Percentiles rank a stretch among this genome's conserved stretches.
Conservation (phyloP, 345 rosid genomes). For the Eucalyptus decipiens region DNA sequence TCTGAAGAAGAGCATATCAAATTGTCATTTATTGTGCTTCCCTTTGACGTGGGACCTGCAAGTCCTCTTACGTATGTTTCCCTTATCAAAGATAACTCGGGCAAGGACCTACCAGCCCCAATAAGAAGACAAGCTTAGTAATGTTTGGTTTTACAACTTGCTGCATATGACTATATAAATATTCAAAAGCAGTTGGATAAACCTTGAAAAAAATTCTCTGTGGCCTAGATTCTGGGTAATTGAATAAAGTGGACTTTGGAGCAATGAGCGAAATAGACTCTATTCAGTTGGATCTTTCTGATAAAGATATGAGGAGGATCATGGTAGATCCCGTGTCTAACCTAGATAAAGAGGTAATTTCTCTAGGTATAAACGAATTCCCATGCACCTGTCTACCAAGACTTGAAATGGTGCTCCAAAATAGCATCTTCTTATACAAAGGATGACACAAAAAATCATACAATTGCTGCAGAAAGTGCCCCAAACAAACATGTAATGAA, state of each 20-base stretch:
- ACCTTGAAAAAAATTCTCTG: not conserved
- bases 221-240: not conserved
- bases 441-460: not conserved
- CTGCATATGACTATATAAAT: not conserved
- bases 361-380: not conserved
- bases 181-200: not conserved
- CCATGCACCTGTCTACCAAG: not conserved
- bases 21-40: slow-evolving; percentile 30
- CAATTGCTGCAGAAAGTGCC: not conserved
- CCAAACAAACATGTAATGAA: not conserved
- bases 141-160: not conserved
- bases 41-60: slow-evolving; percentile 29
- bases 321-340: not conserved
- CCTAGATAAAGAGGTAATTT: not conserved
- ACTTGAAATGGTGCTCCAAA: not conserved
- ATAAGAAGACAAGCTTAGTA: not conserved
- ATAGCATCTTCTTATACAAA: not conserved
- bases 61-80: slow-evolving; percentile 62
- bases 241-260: not conserved
- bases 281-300: not conserved
- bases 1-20: slow-evolving; percentile 50
- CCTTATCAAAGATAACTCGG: slow-evolving; percentile 57
- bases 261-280: not conserved
- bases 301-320: not conserved
- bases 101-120: slow-evolving; percentile 45